These are phyloP conservation scores for Eucalyptus virginea DNA, from an alignment of 345 rosid genomes.

Conservation along the genomic window DNA sequence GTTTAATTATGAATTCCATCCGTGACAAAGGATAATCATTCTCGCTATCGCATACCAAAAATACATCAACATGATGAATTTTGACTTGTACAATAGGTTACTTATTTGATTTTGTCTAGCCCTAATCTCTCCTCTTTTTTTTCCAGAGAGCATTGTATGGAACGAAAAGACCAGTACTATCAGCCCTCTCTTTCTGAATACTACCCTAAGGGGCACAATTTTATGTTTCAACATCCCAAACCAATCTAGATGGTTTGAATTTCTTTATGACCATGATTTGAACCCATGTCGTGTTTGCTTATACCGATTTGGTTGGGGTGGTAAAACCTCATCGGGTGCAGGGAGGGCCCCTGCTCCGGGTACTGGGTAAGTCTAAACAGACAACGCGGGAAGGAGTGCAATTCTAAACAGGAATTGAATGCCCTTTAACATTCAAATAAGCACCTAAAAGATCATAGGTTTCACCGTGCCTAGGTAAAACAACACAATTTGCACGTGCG, in stretches of 20 bases:
- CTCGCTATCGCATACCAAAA: neutral
- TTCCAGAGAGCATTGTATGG: neutral
- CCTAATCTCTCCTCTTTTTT: rapidly evolving
- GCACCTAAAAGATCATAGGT: neutral
- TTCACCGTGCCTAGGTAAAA: neutral
- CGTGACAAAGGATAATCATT: neutral
- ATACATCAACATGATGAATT: neutral
- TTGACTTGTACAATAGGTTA: neutral
- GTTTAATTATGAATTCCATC: neutral
- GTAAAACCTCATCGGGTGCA: no score
- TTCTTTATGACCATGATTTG: no score
- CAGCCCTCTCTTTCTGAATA: neutral
- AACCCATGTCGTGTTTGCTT: no score
- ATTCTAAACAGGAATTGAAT: neutral
- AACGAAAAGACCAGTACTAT: neutral
- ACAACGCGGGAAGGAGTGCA: no score
- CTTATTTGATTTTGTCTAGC: neutral
- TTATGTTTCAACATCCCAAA: neutral
- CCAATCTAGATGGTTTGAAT: no score
- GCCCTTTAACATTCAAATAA: neutral
- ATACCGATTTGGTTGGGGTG: no score
- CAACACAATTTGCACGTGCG: neutral
- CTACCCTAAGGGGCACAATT: neutral
- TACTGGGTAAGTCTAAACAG: no score
- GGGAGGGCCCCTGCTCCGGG: no score